Base-by-base conservation (phyloP, 164 flowering plant genomes). In the Sextonia rubra region DNA sequence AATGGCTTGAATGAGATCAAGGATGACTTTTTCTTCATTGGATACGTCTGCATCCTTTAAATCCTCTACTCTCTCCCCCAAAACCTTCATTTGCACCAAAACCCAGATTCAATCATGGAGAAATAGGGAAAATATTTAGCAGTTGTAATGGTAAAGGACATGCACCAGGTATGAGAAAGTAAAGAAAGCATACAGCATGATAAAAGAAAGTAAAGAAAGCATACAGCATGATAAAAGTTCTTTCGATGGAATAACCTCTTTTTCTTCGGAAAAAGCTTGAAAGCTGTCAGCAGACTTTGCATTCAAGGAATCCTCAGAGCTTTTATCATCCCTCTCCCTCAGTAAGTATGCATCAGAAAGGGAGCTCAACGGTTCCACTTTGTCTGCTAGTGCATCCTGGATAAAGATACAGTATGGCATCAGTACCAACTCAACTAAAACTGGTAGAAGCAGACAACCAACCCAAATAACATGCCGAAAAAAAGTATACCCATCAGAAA, bases 1-100 rank as follows among this genome's bases (percentile, higher is more conserved):
- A 76, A 93, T 89, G 71, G 92, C 97, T 85, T 93, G 82, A 75
- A 96, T 75, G 82, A 96, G 88, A 82, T 91, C 97, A 76, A 96
- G 79, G 76, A 93, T 83, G 79, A 90, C 61, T 64, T 86, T 89
- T 69, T 93, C 99, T 88, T 92, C 95, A 56, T 83, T 79, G 25
- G 90, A 75, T 75, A 82, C 48, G 74, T 80, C 77, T 60, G 77
- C 90, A 81, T 83, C 89, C 66, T 81, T 80, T 52, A 74, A 60
- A 72, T 78, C 87, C 66, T 80, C 89, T 23, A 69, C 48, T 14
- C 75, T 72, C 64, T 55, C 75, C 52, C 26, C 70, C n/a, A 66
- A 62, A 79, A 74, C 89, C 91, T 89, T 75, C 32, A 25, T 65
- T 75, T 73, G 63, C 72, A 70, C 24, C 44, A 75, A 74, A 55